Base-by-base conservation (phyloP, 495 filamentous ascomycete genomes). In the Astrothelium macrocarpum region DNA sequence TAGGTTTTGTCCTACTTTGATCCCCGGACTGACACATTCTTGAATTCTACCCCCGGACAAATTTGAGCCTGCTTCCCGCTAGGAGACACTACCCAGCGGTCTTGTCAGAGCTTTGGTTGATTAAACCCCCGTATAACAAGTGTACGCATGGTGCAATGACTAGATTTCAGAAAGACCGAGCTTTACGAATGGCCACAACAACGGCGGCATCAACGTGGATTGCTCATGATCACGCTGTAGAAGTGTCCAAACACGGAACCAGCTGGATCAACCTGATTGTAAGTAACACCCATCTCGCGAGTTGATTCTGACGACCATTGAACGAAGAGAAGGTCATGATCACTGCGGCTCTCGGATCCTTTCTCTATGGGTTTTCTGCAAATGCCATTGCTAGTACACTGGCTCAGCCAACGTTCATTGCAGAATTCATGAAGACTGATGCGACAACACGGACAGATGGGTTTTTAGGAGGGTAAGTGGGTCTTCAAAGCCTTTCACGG, bases 301-400 rank as follows among this genome's bases (percentile, higher is more conserved):
- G n/a, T n/a, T n/a, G n/a, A n/a, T n/a, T n/a, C n/a, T n/a, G n/a
- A n/a, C n/a, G n/a, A n/a, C n/a, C n/a, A n/a, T 49, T 14, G 20
- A 49, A 5, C 2, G 49, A 49, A 18, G 31, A n/a, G 10, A 46
- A 46, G 60, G 60, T 62, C 39, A 46, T 62, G 18, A 46, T 62
- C 11, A 46, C 46, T 20, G 60, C 60, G 9, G 60, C 60, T 31
- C 39, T 62, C 23, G 60, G 60, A 16, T 62, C 60, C 14, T 62
- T 62, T 26, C 28, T 46, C 2, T 62, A 62, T 28, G 60, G 60
- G 9, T 62, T 46, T 25, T 45, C 28, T 62, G 26, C 43, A 45
- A 16, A 64, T 67, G 14, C 65, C 32, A 63, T 63, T n/a, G 61
- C 61, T 18, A 49, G 61, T 14, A 63, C 61, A 5, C 32, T 63